These are phyloP conservation scores for Teunomyces gatunensis DNA, from an alignment of 805 yeast genomes.

Conservation along the genomic window DNA sequence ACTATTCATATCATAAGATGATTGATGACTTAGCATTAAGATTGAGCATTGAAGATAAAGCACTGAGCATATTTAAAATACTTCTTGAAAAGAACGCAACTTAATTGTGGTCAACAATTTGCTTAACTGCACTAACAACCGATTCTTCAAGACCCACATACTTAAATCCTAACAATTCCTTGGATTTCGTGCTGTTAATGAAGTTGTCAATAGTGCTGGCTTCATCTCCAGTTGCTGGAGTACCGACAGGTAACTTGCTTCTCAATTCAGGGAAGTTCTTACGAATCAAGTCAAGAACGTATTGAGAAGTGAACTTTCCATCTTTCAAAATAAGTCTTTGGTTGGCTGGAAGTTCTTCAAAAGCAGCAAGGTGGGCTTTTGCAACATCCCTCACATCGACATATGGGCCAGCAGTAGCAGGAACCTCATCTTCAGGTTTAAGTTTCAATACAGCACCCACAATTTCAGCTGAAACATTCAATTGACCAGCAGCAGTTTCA, in stretches of 20 bases:
- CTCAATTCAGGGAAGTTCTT: slow-evolving; percentile 21
- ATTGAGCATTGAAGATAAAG: too few species aligned
- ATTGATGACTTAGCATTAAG: too few species aligned
- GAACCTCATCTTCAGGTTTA: not conserved
- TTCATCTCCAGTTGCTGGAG: slow-evolving; percentile 15
- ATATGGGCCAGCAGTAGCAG: slow-evolving; percentile 3
- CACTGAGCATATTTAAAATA: too few species aligned
- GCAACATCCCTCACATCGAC: slow-evolving; percentile 22
- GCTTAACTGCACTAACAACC: slow-evolving; percentile 23
- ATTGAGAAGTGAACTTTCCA: slow-evolving; percentile 16
- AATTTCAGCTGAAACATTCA: slow-evolving; percentile 36
- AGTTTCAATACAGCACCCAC: slow-evolving; percentile 37
- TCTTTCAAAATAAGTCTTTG: slow-evolving; percentile 11
- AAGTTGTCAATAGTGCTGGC: slow-evolving; percentile 5
- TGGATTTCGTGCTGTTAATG: slow-evolving; percentile 16
- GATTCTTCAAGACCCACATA: slow-evolving; percentile 18
- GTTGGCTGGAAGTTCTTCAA: slow-evolving; percentile 9
- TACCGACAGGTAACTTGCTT: slow-evolving; percentile 15
- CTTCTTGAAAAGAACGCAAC: too few species aligned
- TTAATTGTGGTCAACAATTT: slow-evolving; percentile 4
- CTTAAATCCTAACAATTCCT: slow-evolving; percentile 17
- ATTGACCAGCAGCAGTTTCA: slow-evolving; percentile 27
- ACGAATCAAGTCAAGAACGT: slow-evolving; percentile 18
- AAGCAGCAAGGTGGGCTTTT: slow-evolving; percentile 16
- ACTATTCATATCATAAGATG: too few species aligned